Conservation (phyloP, 768 basidiomycete species). For the Lactarius sp. region DNA sequence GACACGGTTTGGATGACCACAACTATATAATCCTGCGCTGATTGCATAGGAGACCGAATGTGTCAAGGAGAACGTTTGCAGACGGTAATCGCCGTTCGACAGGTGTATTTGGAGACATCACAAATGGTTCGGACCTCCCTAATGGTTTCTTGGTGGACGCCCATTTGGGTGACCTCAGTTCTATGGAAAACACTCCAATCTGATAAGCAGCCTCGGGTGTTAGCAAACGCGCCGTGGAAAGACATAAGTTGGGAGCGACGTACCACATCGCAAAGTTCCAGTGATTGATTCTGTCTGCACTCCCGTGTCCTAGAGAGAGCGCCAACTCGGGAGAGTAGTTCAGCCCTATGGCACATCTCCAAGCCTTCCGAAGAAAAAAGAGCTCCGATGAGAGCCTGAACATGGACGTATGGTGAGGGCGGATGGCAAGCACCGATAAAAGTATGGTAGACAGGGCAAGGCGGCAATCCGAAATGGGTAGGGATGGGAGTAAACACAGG, state of each 20-base stretch:
- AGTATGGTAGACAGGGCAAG: constrained; percentile 2
- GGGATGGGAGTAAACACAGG: neutral
- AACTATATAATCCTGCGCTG: constrained; percentile 21
- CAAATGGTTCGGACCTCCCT: constrained; percentile 1
- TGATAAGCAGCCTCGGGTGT: neutral
- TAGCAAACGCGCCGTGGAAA: neutral
- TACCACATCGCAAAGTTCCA: constrained; percentile 13
- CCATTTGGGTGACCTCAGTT: constrained; percentile 13
- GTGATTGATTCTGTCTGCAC: neutral
- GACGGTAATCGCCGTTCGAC: constrained; percentile 4
- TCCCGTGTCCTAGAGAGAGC: neutral
- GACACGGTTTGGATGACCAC: constrained; percentile 14
- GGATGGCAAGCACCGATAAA: constrained; percentile 9
- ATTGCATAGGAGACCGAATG: constrained; percentile 13
- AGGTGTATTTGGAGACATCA: neutral
- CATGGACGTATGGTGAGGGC: too few species aligned
- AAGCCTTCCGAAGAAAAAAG: constrained; percentile 3
- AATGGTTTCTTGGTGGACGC: constrained; percentile 1
- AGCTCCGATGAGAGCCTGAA: constrained; percentile 9
- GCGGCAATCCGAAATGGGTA: constrained; percentile 3
- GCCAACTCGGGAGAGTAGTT: neutral
- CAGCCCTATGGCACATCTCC: neutral
- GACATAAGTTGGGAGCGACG: neutral
- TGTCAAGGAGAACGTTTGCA: constrained; percentile 16
- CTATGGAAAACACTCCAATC: neutral